Evolutionary conservation across 192 early-diverging fungal genomes (phyloP).

Genomic region (Cetraspora pellucida): DNA sequence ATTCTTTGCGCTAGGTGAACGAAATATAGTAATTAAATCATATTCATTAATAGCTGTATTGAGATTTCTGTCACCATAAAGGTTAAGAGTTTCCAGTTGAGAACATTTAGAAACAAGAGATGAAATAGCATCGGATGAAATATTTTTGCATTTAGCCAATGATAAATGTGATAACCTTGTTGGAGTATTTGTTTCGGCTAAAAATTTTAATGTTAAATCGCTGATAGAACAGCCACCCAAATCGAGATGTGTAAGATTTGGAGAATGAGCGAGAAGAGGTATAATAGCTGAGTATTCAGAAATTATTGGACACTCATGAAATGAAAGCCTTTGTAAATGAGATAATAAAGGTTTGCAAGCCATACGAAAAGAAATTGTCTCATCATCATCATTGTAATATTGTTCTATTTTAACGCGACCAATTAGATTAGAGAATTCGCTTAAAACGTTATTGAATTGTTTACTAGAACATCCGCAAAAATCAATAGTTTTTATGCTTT

Average conservation of each 20-base stretch:
- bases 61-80: conserved; percentile 17
- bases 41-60: conserved; percentile 17
- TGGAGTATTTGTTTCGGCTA: no score
- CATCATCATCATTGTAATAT: background rate
- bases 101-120: background rate
- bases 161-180: no score
- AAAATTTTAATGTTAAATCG: conserved; percentile 10
- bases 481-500: no score
- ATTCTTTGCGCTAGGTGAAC: no score
- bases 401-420: background rate
- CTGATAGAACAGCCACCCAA: conserved; percentile 29
- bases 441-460: conserved; percentile 5
- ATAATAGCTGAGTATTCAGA: background rate
- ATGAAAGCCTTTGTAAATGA: conserved; percentile 8
- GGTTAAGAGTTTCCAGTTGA: background rate
- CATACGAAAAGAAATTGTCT: no score
- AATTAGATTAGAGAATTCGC: background rate
- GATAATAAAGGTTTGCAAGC: conserved; percentile 1
- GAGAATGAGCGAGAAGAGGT: conserved; percentile 15
- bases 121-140: conserved; percentile 19
- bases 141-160: conserved; percentile 24
- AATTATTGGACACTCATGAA: conserved; percentile 11
- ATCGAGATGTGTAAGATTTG: conserved; percentile 30
- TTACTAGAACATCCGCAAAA: conserved; percentile 26
- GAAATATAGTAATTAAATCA: no score